These are phyloP conservation scores for Linnemannia exigua DNA, from an alignment of 192 early-diverging fungal species.

Conservation along the genomic window DNA sequence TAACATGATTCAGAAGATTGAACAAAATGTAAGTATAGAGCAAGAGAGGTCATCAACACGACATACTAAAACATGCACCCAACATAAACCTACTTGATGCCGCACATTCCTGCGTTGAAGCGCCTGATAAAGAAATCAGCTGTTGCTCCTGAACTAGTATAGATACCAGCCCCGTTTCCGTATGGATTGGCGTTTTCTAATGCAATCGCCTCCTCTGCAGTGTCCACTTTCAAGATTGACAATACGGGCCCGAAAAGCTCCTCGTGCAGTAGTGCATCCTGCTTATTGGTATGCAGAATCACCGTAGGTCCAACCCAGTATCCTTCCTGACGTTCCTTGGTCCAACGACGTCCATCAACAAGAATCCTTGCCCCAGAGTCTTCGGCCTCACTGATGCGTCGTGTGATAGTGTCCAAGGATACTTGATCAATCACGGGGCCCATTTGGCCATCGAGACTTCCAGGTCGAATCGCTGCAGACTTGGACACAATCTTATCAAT, in stretches of 20 bases:
- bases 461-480: slow-evolving; percentile 65
- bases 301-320: slow-evolving; percentile 84
- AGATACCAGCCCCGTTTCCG: slow-evolving; percentile 81
- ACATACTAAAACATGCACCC: not conserved
- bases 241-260: slow-evolving; percentile 91
- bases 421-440: slow-evolving; percentile 83
- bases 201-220: slow-evolving; percentile 74
- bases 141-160: slow-evolving; percentile 70
- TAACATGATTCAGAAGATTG: not conserved
- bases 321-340: slow-evolving; percentile 57
- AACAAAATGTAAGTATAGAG: not conserved
- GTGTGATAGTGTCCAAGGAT: slow-evolving; percentile 70
- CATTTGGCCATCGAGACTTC: slow-evolving; percentile 66
- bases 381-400: slow-evolving; percentile 70
- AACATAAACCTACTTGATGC: slow-evolving; percentile 70
- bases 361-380: slow-evolving; percentile 70
- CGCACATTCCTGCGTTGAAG: slow-evolving; percentile 83
- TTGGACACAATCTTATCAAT: slow-evolving; percentile 73
- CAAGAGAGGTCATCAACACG: not conserved
- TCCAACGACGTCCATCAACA: slow-evolving; percentile 75
- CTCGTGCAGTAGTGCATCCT: slow-evolving; percentile 74
- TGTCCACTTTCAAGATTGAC: slow-evolving; percentile 68
- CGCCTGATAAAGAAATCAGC: slow-evolving; percentile 78
- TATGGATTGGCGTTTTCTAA: slow-evolving; percentile 82
- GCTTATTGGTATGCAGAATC: slow-evolving; percentile 67